A percentile compares a stretch with the other conserved stretches of the same genome.
phyloP scores from a whole-genome alignment of 768 basidiomycete species.

The Hericium coralloides region DNA sequence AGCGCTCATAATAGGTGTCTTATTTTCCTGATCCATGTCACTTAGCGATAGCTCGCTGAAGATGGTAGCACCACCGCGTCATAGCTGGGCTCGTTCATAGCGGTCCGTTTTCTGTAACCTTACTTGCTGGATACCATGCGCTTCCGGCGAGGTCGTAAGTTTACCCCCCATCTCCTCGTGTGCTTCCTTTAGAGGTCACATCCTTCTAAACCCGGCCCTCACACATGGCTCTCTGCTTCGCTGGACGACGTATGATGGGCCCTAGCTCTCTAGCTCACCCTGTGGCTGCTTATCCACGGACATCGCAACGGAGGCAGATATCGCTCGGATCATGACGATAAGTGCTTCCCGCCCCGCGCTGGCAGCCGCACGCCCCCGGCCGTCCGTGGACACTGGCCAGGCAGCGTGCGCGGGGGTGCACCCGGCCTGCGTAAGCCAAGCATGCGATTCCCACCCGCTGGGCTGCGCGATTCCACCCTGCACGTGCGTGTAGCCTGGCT shows the following conservation, averaged over 20 bases:
- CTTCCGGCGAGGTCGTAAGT: background rate
- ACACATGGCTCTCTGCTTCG: background rate
- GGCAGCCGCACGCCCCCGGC: no score
- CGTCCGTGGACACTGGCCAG: no score
- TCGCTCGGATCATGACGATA: background rate
- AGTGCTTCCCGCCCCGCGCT: background rate
- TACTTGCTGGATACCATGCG: background rate
- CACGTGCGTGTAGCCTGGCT: background rate
- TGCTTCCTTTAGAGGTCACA: background rate
- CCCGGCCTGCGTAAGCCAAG: background rate
- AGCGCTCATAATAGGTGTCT: no score
- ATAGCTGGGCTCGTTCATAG: no score
- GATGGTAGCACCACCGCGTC: no score
- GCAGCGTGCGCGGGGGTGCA: background rate
- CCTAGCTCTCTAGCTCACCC: background rate
- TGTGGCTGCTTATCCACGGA: background rate
- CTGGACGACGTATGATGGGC: background rate
- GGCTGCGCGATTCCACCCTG: background rate
- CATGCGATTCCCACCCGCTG: background rate
- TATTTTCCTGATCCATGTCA: no score
- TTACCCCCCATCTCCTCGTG: background rate
- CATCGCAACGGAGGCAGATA: background rate
- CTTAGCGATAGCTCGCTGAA: no score
- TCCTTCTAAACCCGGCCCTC: background rate
- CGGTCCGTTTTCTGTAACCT: no score